phyloP scores from a whole-genome alignment of 2,329 filamentous ascomycete species.

The Verticillium albo-atrum region DNA sequence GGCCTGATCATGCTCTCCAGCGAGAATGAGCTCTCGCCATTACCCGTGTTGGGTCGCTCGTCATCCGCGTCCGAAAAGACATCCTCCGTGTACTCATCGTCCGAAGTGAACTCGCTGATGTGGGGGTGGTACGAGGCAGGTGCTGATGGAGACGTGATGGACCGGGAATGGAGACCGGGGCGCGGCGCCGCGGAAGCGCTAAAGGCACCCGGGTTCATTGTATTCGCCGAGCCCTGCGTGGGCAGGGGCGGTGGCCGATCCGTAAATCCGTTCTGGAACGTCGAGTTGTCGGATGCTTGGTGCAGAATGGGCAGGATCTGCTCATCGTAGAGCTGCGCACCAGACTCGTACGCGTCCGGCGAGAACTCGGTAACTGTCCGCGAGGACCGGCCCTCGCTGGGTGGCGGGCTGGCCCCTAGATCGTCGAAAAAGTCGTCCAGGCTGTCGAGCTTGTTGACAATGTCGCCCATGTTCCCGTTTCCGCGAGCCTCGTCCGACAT shows the following conservation, averaged over 20 bases:
- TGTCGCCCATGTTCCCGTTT: constrained; percentile 73
- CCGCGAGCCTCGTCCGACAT: constrained; percentile 76
- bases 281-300: constrained; percentile 73
- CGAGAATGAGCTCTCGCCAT: constrained; percentile 46
- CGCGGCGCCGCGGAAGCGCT: constrained; percentile 41
- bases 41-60: constrained; percentile 37
- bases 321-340: constrained; percentile 84
- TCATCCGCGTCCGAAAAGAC: constrained; percentile 76
- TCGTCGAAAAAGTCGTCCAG: constrained; percentile 81
- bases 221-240: constrained; percentile 50
- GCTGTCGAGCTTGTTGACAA: constrained; percentile 75
- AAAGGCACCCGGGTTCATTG: constrained; percentile 60
- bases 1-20: constrained; percentile 59
- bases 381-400: constrained; percentile 57
- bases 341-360: constrained; percentile 64
- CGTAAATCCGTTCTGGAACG: constrained; percentile 84
- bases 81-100: constrained; percentile 72
- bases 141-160: constrained; percentile 74
- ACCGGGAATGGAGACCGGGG: constrained; percentile 72
- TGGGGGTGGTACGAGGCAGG: constrained; percentile 50
- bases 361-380: constrained; percentile 62
- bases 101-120: constrained; percentile 61
- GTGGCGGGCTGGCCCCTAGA: constrained; percentile 52
- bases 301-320: constrained; percentile 87
- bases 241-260: constrained; percentile 62